Conservation (phyloP, 306 rosid species). For the Casuarina glauca region DNA sequence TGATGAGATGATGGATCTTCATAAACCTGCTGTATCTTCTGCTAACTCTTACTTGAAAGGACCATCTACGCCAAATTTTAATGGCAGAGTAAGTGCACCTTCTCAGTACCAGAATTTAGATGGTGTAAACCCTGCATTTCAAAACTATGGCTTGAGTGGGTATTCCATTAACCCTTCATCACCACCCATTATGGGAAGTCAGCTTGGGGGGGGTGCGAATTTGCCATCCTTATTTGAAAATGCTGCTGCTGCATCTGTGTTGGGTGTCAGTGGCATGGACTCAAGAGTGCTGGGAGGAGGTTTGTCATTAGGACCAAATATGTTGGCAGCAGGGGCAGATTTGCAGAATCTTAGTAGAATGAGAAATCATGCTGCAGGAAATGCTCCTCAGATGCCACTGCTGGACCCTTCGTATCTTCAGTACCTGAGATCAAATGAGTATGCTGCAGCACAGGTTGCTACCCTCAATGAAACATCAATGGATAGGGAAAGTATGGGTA, state of each 20-base stretch:
- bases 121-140: conserved; percentile 54
- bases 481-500: conserved; percentile 66
- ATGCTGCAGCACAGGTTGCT: conserved; percentile 70
- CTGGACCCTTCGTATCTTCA: conserved; percentile 84
- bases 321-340: conserved; percentile 51
- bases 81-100: conserved; percentile 57
- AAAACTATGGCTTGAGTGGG: conserved; percentile 67
- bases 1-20: conserved; percentile 57
- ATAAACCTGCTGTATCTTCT: conserved; percentile 44
- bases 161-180: conserved; percentile 71
- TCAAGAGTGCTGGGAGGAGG: conserved; percentile 70
- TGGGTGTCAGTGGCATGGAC: conserved; percentile 74
- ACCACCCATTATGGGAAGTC: conserved; percentile 78
- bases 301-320: conserved; percentile 43
- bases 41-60: conserved; percentile 62
- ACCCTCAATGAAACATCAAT: conserved; percentile 71
- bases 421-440: conserved; percentile 82
- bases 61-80: conserved; percentile 34
- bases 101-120: conserved; percentile 71
- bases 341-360: conserved; percentile 61
- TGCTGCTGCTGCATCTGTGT: conserved; percentile 71
- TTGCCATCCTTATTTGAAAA: conserved; percentile 74
- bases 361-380: conserved; percentile 67
- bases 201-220: conserved; percentile 63
- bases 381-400: conserved; percentile 70